Percentiles rank a stretch among this genome's conserved stretches.
phyloP scores from a whole-genome alignment of 352 stramenopile genomes.

The Phytophthora boehmeriae region DNA sequence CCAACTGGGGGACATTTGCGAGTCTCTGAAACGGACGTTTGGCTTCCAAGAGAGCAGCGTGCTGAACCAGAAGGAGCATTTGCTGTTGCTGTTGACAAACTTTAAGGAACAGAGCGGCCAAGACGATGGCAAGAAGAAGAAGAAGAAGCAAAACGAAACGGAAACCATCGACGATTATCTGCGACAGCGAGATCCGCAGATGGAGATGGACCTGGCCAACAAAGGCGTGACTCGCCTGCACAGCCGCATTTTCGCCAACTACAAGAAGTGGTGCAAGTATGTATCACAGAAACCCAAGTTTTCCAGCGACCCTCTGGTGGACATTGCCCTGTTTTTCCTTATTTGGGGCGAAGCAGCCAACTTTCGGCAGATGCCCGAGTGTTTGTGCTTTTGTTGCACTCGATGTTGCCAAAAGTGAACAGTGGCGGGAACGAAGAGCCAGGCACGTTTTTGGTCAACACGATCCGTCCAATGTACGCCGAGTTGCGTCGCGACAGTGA shows the following conservation, averaged over 20 bases:
- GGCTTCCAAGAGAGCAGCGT: constrained; percentile 94
- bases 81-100: constrained; percentile 78
- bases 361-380: constrained; percentile 83
- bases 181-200: constrained; percentile 64
- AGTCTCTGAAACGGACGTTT: constrained; percentile 94
- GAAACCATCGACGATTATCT: constrained; percentile 42
- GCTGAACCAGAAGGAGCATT: constrained; percentile 77
- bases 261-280: constrained; percentile 89
- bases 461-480: constrained; percentile 80
- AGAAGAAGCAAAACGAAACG: constrained; percentile 41
- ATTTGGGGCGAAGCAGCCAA: constrained; percentile 88
- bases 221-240: constrained; percentile 75
- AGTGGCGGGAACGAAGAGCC: constrained; percentile 56
- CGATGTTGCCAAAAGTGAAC: constrained; percentile 68
- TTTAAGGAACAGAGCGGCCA: constrained; percentile 76
- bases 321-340: constrained; percentile 79
- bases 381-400: constrained; percentile 82
- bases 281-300: constrained; percentile 79
- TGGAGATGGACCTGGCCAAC: constrained; percentile 70
- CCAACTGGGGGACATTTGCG: constrained; percentile 76
- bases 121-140: constrained; percentile 43
- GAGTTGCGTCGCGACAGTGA: constrained; percentile 77
- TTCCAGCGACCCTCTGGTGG: constrained; percentile 74
- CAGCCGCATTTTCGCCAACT: constrained; percentile 77
- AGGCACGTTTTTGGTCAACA: constrained; percentile 62